These are phyloP conservation scores for Rossbeevera mucosa DNA, from an alignment of 768 basidiomycete species.

Conservation along the genomic window DNA sequence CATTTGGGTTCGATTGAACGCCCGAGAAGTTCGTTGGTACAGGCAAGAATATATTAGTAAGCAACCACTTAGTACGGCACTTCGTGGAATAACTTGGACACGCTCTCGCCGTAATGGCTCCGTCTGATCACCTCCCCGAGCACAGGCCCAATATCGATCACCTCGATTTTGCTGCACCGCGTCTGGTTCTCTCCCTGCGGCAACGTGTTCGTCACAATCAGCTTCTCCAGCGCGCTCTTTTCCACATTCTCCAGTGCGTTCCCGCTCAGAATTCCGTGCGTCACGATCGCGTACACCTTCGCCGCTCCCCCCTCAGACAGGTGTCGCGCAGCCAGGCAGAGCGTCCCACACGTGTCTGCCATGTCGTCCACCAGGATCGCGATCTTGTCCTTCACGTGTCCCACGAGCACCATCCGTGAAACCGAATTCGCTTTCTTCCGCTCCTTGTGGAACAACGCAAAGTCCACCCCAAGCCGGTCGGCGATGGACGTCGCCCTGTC, in stretches of 20 bases:
- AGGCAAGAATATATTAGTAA: constrained; percentile 11
- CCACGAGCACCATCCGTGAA: constrained; percentile 93
- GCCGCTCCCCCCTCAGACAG: constrained; percentile 84
- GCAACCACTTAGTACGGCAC: constrained; percentile 62
- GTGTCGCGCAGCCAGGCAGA: constrained; percentile 86
- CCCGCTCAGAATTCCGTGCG: constrained; percentile 93
- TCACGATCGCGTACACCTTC: constrained; percentile 88
- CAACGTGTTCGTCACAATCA: constrained; percentile 98
- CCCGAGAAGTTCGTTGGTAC: background rate
- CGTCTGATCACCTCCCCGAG: constrained; percentile 94
- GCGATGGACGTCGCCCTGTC: constrained; percentile 93
- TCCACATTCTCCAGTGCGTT: constrained; percentile 74
- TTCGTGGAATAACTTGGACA: constrained; percentile 84
- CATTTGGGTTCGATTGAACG: constrained; percentile 6
- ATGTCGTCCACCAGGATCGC: constrained; percentile 98
- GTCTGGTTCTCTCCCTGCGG: constrained; percentile 79
- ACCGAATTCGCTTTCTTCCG: constrained; percentile 95
- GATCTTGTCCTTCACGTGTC: constrained; percentile 85
- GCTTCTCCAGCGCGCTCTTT: constrained; percentile 76
- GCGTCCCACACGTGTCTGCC: constrained; percentile 95
- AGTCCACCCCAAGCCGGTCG: constrained; percentile 92
- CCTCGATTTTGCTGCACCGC: constrained; percentile 76
- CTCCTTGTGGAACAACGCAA: constrained; percentile 99
- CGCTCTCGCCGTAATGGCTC: constrained; percentile 95
- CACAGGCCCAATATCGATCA: constrained; percentile 91